Percentiles rank a stretch among this genome's conserved stretches.
phyloP scores from a whole-genome alignment of 768 basidiomycete genomes.

The Hygrophoropsis aurantiaca region DNA sequence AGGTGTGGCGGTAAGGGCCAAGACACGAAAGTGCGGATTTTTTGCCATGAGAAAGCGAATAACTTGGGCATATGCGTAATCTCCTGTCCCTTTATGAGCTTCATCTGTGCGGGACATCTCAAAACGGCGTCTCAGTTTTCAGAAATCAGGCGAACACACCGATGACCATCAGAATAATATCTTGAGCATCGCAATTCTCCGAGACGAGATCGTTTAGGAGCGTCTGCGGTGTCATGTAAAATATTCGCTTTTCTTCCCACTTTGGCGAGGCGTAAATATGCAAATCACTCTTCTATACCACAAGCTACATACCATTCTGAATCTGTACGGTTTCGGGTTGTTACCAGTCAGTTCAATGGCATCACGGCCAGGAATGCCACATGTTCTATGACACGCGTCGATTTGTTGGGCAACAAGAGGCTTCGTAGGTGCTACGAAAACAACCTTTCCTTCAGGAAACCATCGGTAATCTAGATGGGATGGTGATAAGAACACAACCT shows the following conservation, averaged over 20 bases:
- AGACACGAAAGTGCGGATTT: conserved; percentile 89
- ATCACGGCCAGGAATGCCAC: conserved; percentile 88
- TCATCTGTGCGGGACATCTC: too few relatives aligned
- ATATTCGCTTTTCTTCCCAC: conserved; percentile 84
- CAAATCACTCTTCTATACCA: not conserved
- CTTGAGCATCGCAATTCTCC: conserved; percentile 71
- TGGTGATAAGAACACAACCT: conserved; percentile 4
- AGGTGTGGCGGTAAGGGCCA: conserved; percentile 95
- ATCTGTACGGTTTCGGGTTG: conserved; percentile 51
- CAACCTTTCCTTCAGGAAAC: conserved; percentile 89
- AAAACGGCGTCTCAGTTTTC: too few relatives aligned
- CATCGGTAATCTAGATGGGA: conserved; percentile 72
- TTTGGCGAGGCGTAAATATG: conserved; percentile 26
- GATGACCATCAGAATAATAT: conserved; percentile 86
- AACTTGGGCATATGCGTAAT: conserved; percentile 89
- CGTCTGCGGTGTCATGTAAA: conserved; percentile 97
- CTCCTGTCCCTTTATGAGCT: conserved; percentile 91
- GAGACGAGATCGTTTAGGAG: conserved; percentile 80
- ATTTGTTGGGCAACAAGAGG: conserved; percentile 96
- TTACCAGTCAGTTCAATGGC: conserved; percentile 87
- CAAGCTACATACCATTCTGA: conserved; percentile 51
- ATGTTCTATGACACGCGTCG: conserved; percentile 87
- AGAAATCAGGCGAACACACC: too few relatives aligned
- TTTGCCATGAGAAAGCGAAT: conserved; percentile 90
- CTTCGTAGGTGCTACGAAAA: conserved; percentile 96